Evolutionary conservation across 2,329 filamentous ascomycete genomes (phyloP).

Genomic region (Sporothrix pallida): DNA sequence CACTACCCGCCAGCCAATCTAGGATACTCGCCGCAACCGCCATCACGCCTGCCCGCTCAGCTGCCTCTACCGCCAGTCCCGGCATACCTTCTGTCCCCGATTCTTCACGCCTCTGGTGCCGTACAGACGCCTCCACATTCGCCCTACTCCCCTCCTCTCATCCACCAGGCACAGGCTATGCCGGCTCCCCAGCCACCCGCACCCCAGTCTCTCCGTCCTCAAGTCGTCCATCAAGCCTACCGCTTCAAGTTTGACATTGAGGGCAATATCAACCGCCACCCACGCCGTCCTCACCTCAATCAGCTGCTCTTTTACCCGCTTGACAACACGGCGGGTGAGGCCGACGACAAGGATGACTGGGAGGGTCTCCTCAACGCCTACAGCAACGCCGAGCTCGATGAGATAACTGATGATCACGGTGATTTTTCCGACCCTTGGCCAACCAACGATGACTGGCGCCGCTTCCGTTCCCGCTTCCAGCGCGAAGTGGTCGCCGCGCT

Average conservation of each 20-base stretch:
- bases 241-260: constrained; percentile 56
- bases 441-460: constrained; percentile 50
- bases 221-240: constrained; percentile 53
- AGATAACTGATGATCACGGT: constrained; percentile 36
- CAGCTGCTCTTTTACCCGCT: constrained; percentile 49
- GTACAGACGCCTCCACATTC: not conserved
- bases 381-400: not conserved
- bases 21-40: constrained; percentile 2
- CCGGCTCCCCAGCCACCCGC: constrained; percentile 36
- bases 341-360: constrained; percentile 41
- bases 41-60: not conserved
- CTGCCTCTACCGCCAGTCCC: constrained; percentile 23
- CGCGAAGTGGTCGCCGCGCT: constrained; percentile 43
- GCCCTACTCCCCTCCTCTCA: not conserved
- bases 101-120: not conserved
- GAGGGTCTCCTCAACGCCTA: constrained; percentile 34
- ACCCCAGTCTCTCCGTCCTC: constrained; percentile 41
- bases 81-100: not conserved
- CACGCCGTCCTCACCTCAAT: constrained; percentile 52
- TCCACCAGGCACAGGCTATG: constrained; percentile 22
- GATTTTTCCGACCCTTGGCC: constrained; percentile 49
- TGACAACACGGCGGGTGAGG: constrained; percentile 34
- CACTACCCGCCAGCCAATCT: not conserved
- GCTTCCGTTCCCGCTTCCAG: constrained; percentile 47
- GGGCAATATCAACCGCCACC: constrained; percentile 52